phyloP scores from a whole-genome alignment of 768 basidiomycete species.

The Suillus plorans region DNA sequence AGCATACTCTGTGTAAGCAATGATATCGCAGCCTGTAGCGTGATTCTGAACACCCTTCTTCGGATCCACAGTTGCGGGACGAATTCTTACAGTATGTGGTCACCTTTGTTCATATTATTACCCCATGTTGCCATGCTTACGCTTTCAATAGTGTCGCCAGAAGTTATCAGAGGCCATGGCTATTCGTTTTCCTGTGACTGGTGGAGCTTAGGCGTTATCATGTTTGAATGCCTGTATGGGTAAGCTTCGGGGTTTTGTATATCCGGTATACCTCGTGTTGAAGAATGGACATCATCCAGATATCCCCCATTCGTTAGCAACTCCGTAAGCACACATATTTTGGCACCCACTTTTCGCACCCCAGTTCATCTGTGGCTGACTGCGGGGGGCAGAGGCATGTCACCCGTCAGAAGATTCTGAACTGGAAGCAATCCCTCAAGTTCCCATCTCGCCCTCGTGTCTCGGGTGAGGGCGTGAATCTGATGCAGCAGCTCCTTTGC shows the following conservation, averaged over 20 bases:
- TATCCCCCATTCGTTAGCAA: conserved; percentile 97
- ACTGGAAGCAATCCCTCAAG: conserved; percentile 87
- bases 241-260: conserved; percentile 40
- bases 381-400: conserved; percentile 67
- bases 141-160: conserved; percentile 71
- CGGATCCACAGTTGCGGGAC: conserved; percentile 67
- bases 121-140: conserved; percentile 20
- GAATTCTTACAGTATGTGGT: conserved; percentile 75
- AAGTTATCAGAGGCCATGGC: conserved; percentile 87
- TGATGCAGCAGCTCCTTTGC: conserved; percentile 89
- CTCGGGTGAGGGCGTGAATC: conserved; percentile 81
- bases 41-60: conserved; percentile 24
- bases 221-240: conserved; percentile 95
- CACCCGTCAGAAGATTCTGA: conserved; percentile 95
- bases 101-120: conserved; percentile 23
- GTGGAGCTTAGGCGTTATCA: conserved; percentile 98
- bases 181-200: conserved; percentile 96
- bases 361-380: conserved; percentile 6
- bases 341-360: conserved; percentile 26
- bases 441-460: conserved; percentile 85
- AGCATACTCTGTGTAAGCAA: conserved; percentile 83
- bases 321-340: conserved; percentile 54
- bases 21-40: conserved; percentile 11
- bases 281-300: conserved; percentile 36
- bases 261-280: conserved; percentile 24